These are phyloP conservation scores for Podaxis sp. DNA, from an alignment of 768 basidiomycete genomes.

Conservation along the genomic window DNA sequence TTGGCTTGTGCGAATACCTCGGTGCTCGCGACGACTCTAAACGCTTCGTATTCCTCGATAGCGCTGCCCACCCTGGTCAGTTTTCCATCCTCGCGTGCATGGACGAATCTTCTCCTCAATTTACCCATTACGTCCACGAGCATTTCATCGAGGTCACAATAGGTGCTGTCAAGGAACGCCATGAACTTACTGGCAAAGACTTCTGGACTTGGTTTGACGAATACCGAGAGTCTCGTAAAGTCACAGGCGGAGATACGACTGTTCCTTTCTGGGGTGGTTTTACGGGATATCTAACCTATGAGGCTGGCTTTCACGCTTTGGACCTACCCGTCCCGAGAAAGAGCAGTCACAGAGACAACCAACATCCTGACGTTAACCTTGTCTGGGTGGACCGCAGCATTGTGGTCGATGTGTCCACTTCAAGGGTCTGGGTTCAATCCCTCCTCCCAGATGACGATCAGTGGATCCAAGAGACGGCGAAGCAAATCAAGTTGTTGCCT, in stretches of 20 bases:
- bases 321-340: conserved; percentile 38
- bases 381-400: conserved; percentile 79
- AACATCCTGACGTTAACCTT: conserved; percentile 72
- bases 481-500: conserved; percentile 1
- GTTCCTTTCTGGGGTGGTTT: conserved; percentile 86
- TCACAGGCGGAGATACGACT: conserved; percentile 45
- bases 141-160: conserved; percentile 42
- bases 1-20: conserved; percentile 59
- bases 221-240: conserved; percentile 60
- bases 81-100: conserved; percentile 72
- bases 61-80: conserved; percentile 71
- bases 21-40: conserved; percentile 56
- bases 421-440: conserved; percentile 64
- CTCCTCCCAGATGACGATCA: conserved; percentile 52
- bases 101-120: conserved; percentile 49
- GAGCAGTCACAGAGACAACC: conserved; percentile 19
- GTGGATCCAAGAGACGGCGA: conserved; percentile 55
- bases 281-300: conserved; percentile 77
- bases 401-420: conserved; percentile 56
- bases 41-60: conserved; percentile 78
- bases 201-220: conserved; percentile 74
- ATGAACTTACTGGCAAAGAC: conserved; percentile 42
- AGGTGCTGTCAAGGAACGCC: conserved; percentile 36
- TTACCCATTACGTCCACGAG: conserved; percentile 59
- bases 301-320: conserved; percentile 65